These are phyloP conservation scores for Tolypocladium endophyticum DNA, from an alignment of 2,329 filamentous ascomycete species.

Conservation along the genomic window DNA sequence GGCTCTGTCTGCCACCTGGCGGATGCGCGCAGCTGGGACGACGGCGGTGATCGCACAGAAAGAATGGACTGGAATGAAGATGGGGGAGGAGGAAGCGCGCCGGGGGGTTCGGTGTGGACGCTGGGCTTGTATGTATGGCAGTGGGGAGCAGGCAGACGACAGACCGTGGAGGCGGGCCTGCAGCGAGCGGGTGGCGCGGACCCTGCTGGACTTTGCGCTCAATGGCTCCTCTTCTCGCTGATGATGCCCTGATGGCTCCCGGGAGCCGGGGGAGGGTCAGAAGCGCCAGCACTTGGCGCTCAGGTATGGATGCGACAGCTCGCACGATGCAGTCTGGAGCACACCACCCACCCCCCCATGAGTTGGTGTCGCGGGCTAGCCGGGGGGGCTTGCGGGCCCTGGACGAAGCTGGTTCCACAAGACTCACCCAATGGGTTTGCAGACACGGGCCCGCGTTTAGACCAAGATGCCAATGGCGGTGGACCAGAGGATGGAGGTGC, in stretches of 20 bases:
- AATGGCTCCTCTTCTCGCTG: not conserved
- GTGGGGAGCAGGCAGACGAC: constrained; percentile 7
- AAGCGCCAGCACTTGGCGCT: not conserved
- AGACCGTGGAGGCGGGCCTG: constrained; percentile 1
- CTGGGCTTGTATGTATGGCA: constrained; percentile 10
- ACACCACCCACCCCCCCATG: not conserved
- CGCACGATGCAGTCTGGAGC: not conserved
- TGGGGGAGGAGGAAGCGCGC: constrained; percentile 11
- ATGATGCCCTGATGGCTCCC: not conserved
- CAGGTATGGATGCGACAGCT: not conserved
- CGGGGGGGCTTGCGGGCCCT: not conserved
- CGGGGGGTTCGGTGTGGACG: constrained; percentile 5
- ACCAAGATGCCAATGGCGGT: not conserved
- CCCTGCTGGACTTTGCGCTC: constrained; percentile 1
- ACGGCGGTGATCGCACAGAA: constrained; percentile 11
- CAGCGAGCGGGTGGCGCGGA: constrained; percentile 2
- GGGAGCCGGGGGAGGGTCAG: not conserved
- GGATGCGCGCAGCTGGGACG: constrained; percentile 8
- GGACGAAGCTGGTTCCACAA: not conserved
- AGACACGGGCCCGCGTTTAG: not conserved
- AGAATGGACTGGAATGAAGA: constrained; percentile 22
- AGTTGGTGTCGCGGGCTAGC: not conserved
- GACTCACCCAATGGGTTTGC: not conserved
- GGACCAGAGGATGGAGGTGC: not conserved
- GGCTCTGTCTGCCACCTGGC: constrained; percentile 2